Evolutionary conservation across 164 flowering plant genomes (phyloP).

Genomic region (Macadamia tetraphylla): DNA sequence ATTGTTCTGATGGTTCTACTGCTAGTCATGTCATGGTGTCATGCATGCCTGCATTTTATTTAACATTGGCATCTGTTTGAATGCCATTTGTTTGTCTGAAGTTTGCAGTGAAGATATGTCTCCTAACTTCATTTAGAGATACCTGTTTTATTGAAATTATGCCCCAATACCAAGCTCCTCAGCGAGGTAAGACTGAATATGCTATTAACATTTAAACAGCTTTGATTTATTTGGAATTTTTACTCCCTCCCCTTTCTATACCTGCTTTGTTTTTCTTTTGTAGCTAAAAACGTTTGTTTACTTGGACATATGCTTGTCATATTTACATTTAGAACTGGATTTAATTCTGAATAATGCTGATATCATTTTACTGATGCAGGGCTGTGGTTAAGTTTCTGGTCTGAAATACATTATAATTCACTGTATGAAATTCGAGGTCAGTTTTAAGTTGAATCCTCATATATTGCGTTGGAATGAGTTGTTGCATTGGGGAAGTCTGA

Average conservation of each 20-base stretch:
- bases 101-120: slow-evolving; percentile 94
- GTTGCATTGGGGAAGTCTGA: background rate
- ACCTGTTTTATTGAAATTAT: slow-evolving; percentile 84
- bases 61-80: background rate
- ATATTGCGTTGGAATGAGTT: background rate
- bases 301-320: background rate
- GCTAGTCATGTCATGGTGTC: background rate
- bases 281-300: background rate
- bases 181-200: slow-evolving; percentile 45
- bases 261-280: background rate
- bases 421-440: slow-evolving; percentile 64
- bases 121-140: slow-evolving; percentile 85
- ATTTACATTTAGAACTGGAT: background rate
- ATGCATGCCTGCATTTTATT: background rate
- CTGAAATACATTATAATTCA: slow-evolving; percentile 95
- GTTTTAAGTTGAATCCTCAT: slow-evolving; percentile 12
- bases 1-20: background rate
- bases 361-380: slow-evolving; percentile 37
- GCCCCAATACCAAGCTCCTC: slow-evolving; percentile 61
- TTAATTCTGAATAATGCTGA: background rate
- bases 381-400: slow-evolving; percentile 93
- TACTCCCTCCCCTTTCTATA: too few relatives aligned
- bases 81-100: slow-evolving; percentile 30
- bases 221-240: too few relatives aligned
- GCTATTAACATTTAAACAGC: background rate